Evolutionary conservation across 1,284 basidiomycete genomes (phyloP).

Genomic region (Cutaneotrichosporon sp.): DNA sequence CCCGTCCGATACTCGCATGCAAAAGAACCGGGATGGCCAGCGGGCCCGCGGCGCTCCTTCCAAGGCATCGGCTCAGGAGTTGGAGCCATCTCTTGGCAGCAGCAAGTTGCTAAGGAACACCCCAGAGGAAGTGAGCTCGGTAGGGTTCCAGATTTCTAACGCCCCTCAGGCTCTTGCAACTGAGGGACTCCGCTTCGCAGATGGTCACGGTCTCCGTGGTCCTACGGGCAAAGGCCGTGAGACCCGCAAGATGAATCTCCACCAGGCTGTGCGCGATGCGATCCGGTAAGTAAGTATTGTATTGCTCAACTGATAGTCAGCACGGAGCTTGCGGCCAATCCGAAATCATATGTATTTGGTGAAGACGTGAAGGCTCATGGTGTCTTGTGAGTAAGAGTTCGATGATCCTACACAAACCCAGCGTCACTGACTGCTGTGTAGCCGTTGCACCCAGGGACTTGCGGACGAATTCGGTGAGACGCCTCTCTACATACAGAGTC

Average conservation of each 20-base stretch:
- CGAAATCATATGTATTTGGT: conserved; percentile 84
- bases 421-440: background rate
- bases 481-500: no score
- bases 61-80: conserved; percentile 10
- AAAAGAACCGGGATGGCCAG: conserved; percentile 7
- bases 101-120: conserved; percentile 29
- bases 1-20: conserved; percentile 5
- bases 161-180: conserved; percentile 59
- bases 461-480: conserved; percentile 80
- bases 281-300: conserved; percentile 59
- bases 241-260: conserved; percentile 84
- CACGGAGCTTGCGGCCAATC: conserved; percentile 75
- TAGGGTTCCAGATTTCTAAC: background rate
- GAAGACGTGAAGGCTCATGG: conserved; percentile 90
- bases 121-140: conserved; percentile 22
- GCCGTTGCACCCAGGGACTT: conserved; percentile 60
- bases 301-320: conserved; percentile 47
- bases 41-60: conserved; percentile 7
- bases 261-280: conserved; percentile 83
- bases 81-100: conserved; percentile 34
- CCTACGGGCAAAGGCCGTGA: conserved; percentile 66
- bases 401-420: no score
- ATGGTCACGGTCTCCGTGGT: conserved; percentile 55
- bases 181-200: conserved; percentile 64
- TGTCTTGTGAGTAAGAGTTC: conserved; percentile 82